phyloP scores from a whole-genome alignment of 2,329 filamentous ascomycete genomes.

The Phaeosphaeriaceae sp. region DNA sequence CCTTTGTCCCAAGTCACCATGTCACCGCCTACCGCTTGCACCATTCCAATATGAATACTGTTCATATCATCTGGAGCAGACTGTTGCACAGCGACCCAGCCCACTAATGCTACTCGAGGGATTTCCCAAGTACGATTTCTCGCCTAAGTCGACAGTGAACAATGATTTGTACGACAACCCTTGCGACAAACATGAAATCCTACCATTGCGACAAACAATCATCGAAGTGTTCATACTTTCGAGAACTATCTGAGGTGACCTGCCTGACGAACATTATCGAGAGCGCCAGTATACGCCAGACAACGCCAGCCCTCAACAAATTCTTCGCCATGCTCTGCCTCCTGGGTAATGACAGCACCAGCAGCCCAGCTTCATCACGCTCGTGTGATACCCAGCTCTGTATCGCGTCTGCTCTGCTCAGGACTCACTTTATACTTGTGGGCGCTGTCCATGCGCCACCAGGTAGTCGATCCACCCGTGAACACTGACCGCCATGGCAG shows the following conservation, averaged over 20 bases:
- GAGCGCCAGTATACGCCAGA: constrained; percentile 11
- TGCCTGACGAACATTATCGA: constrained; percentile 5
- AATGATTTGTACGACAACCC: not conserved
- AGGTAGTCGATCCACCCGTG: constrained; percentile 1
- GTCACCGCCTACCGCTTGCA: not conserved
- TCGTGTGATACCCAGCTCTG: not conserved
- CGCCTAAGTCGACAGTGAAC: not conserved
- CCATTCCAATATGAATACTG: not conserved
- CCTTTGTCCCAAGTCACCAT: not conserved
- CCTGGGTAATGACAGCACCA: not conserved
- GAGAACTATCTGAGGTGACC: constrained; percentile 6
- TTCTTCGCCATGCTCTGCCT: not conserved
- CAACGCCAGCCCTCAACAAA: not conserved
- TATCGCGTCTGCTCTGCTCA: not conserved
- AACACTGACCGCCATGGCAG: constrained; percentile 1
- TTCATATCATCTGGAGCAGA: not conserved
- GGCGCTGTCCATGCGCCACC: not conserved
- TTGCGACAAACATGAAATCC: not conserved
- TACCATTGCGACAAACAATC: constrained; percentile 9
- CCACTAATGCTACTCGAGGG: not conserved
- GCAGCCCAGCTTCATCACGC: not conserved
- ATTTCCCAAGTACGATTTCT: not conserved
- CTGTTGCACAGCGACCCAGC: not conserved
- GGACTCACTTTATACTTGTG: not conserved
- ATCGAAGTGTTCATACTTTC: not conserved